phyloP scores from a whole-genome alignment of 2,329 filamentous ascomycete genomes.

The Exophiala sp. region DNA sequence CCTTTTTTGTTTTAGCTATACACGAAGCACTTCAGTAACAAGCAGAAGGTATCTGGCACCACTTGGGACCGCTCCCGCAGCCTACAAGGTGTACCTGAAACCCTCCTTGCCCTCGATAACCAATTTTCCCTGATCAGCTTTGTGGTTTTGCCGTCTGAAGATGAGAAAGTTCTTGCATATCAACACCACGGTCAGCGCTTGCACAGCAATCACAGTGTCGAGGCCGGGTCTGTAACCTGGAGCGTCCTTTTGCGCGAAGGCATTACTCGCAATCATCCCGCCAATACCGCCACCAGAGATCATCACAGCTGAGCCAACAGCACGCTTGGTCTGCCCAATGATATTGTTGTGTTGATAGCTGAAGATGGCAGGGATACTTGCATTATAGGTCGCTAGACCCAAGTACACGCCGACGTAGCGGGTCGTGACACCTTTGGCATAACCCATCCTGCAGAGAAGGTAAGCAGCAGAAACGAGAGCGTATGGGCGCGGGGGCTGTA shows the following conservation, averaged over 20 bases:
- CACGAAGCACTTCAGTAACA: too few species aligned
- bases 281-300: conserved; percentile 57
- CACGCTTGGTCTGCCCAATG: conserved; percentile 81
- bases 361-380: conserved; percentile 70
- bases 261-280: conserved; percentile 68
- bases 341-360: conserved; percentile 85
- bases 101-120: conserved; percentile 47
- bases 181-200: conserved; percentile 56
- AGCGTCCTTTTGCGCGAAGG: conserved; percentile 55
- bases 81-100: conserved; percentile 37
- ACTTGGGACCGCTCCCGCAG: too few species aligned
- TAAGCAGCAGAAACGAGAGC: background rate
- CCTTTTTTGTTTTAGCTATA: too few species aligned
- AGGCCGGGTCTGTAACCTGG: conserved; percentile 33
- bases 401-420: conserved; percentile 71
- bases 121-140: conserved; percentile 45
- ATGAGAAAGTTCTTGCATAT: conserved; percentile 52
- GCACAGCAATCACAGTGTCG: conserved; percentile 41
- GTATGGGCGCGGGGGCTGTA: too few species aligned
- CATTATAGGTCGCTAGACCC: conserved; percentile 68
- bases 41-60: too few species aligned
- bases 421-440: too few species aligned
- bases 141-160: conserved; percentile 52
- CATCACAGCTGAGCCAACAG: conserved; percentile 38
- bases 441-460: too few species aligned